Evolutionary conservation across 1,284 basidiomycete species (phyloP), one percentile per base, ranked within the genome.

Genomic region (Puccinia novopanici): DNA sequence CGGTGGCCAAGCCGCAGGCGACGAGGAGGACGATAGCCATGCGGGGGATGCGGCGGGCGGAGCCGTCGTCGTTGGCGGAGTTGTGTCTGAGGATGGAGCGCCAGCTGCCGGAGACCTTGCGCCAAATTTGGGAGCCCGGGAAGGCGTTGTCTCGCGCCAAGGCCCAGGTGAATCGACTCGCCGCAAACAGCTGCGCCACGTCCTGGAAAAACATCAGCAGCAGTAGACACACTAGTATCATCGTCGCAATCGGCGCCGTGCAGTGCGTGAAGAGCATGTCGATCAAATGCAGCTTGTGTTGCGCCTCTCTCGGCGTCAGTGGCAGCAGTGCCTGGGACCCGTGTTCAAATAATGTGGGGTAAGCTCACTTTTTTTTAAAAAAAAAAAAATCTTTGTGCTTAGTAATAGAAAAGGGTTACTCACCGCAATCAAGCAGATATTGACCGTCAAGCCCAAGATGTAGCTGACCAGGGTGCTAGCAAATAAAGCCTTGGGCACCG

Each of bases 131-230:
- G 48, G 78, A 70, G 2, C 67, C 55, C 10, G 78, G 78, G 30
- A 80, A 80, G 10, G 67, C 78, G 22, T 71, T 70, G 27, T 80
- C 78, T 3, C 78, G 78, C 6, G 78, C 78, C 59, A 80, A 27
- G 2, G 78, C 78, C 78, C 78, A 80, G 13, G 78, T 80, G 19
- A 80, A 80, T 0, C 78, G 68, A 55, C 78, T 80, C 5, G 78
- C 78, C 17, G 70, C 68, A 65, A 80, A 73, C 3, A 80, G 45
- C 59, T 80, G 78, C 19, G 78, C 78, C 12, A 80, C 40, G 15
- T 80, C 78, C 34, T 80, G 65, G 57, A 79, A 70, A 50, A 79
- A 79, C 76, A 79, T 79, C 4, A 79, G 54, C 17, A 71, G 12
- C 15, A 79, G 50, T 17, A 79, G 22, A 79, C 34, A 71, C n/a